Percentiles rank a stretch among this genome's conserved stretches.
Conservation (phyloP, 2,329 filamentous ascomycete species). For the Xylariaceae sp. region DNA sequence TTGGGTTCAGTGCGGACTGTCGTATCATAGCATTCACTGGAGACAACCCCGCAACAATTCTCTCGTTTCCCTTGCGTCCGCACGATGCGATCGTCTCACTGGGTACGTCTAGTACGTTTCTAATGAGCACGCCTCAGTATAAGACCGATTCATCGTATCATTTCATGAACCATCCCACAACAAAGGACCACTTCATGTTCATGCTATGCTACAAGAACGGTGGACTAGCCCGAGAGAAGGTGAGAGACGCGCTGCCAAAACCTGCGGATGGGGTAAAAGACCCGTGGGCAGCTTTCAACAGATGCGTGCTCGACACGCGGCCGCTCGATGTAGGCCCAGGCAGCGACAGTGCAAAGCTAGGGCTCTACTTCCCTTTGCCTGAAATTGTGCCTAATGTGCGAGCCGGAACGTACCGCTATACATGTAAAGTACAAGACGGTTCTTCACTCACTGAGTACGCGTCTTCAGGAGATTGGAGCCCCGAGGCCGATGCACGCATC, state of each 20-base stretch:
- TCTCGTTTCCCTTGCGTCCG: constrained; percentile 80
- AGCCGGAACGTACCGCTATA: constrained; percentile 84
- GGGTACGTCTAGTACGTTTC: constrained; percentile 92
- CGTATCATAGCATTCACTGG: constrained; percentile 85
- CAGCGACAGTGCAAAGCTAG: constrained; percentile 65
- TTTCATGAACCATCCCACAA: constrained; percentile 97
- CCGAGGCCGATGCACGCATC: constrained; percentile 71
- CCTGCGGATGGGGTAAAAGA: constrained; percentile 35
- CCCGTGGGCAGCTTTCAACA: constrained; percentile 80
- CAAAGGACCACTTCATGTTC: constrained; percentile 92
- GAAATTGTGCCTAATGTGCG: constrained; percentile 93
- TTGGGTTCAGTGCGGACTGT: constrained; percentile 74
- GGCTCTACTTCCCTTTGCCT: constrained; percentile 90
- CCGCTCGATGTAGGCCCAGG: constrained; percentile 59
- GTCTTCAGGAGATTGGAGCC: constrained; percentile 47
- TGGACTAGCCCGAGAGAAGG: constrained; percentile 83
- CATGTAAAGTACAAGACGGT: constrained; percentile 55
- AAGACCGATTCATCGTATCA: constrained; percentile 88
- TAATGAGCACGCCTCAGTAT: constrained; percentile 94
- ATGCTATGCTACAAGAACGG: constrained; percentile 99
- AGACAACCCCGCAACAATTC: constrained; percentile 93
- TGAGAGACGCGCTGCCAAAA: constrained; percentile 75
- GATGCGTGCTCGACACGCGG: constrained; percentile 63
- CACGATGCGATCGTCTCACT: constrained; percentile 93
- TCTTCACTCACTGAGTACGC: constrained; percentile 42